These are phyloP conservation scores for Nakazawaea holstii DNA, from an alignment of 805 yeast species.

Conservation along the genomic window DNA sequence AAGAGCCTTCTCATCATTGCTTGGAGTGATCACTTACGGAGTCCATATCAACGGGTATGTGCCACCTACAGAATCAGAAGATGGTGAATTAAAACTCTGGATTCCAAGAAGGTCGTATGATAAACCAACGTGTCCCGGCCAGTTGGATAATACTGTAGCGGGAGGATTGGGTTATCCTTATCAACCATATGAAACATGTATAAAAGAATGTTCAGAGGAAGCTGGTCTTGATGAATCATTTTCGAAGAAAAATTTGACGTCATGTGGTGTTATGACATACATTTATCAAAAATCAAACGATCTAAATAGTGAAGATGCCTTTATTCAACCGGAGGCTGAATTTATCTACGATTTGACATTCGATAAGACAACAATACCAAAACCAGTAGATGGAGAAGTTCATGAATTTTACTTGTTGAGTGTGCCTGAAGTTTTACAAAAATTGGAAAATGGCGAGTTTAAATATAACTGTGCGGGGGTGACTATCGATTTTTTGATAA, in stretches of 20 bases:
- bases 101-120: slow-evolving; percentile 72
- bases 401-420: slow-evolving; percentile 63
- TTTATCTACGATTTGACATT: slow-evolving; percentile 68
- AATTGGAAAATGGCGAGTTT: slow-evolving; percentile 57
- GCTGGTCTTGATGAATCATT: slow-evolving; percentile 65
- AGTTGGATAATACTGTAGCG: slow-evolving; percentile 90
- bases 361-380: slow-evolving; percentile 41
- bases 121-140: slow-evolving; percentile 86
- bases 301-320: slow-evolving; percentile 35
- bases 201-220: slow-evolving; percentile 88
- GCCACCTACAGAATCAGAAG: slow-evolving; percentile 31
- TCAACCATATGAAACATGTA: slow-evolving; percentile 66
- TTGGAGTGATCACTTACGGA: slow-evolving; percentile 90
- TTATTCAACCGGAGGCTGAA: slow-evolving; percentile 88
- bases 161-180: slow-evolving; percentile 89
- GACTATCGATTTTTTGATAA: slow-evolving; percentile 76
- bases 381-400: slow-evolving; percentile 71
- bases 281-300: slow-evolving; percentile 36
- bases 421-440: slow-evolving; percentile 47
- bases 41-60: slow-evolving; percentile 82
- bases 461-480: slow-evolving; percentile 87
- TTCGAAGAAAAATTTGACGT: slow-evolving; percentile 36
- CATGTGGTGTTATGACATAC: slow-evolving; percentile 70
- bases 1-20: slow-evolving; percentile 70
- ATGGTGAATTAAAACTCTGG: slow-evolving; percentile 59